Conservation (phyloP, 2,329 filamentous ascomycete species). For the Penicillium sp. region DNA sequence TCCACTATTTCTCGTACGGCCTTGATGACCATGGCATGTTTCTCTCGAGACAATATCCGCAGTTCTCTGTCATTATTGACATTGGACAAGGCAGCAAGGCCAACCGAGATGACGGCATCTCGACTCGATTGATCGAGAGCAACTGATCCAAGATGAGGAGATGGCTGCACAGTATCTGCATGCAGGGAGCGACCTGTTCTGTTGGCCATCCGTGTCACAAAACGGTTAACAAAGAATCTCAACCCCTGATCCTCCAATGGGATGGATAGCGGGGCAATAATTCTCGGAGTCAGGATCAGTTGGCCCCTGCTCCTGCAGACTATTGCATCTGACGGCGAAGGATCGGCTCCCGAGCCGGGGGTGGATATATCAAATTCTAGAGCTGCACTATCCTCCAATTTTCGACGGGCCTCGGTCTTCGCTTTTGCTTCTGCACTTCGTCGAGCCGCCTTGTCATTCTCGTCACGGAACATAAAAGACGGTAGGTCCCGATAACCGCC, state of each 20-base stretch:
- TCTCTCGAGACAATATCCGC: slow-evolving; percentile 20
- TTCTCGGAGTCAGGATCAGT: background rate
- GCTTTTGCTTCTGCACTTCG: slow-evolving; percentile 24
- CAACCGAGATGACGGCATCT: slow-evolving; percentile 26
- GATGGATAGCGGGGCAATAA: slow-evolving; percentile 7
- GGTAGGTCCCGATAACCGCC: slow-evolving; percentile 33
- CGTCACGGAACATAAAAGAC: slow-evolving; percentile 31
- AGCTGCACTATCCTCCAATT: slow-evolving; percentile 1
- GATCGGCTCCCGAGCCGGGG: background rate
- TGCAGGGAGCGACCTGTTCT: background rate
- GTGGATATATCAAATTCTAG: slow-evolving; percentile 2
- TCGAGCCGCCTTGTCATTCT: slow-evolving; percentile 29
- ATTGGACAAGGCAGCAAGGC: slow-evolving; percentile 29
- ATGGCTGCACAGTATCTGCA: background rate
- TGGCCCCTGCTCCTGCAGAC: background rate
- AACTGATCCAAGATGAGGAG: slow-evolving; percentile 9
- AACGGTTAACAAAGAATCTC: slow-evolving; percentile 26
- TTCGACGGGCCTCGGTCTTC: slow-evolving; percentile 19
- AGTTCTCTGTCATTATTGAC: slow-evolving; percentile 21
- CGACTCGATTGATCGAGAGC: slow-evolving; percentile 14
- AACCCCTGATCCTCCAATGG: slow-evolving; percentile 25
- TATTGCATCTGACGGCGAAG: background rate
- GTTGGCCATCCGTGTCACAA: slow-evolving; percentile 15
- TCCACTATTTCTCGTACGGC: slow-evolving; percentile 18
- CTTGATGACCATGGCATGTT: slow-evolving; percentile 22